Conservation (phyloP, 2,329 filamentous ascomycete species). For the Exophiala sideris region DNA sequence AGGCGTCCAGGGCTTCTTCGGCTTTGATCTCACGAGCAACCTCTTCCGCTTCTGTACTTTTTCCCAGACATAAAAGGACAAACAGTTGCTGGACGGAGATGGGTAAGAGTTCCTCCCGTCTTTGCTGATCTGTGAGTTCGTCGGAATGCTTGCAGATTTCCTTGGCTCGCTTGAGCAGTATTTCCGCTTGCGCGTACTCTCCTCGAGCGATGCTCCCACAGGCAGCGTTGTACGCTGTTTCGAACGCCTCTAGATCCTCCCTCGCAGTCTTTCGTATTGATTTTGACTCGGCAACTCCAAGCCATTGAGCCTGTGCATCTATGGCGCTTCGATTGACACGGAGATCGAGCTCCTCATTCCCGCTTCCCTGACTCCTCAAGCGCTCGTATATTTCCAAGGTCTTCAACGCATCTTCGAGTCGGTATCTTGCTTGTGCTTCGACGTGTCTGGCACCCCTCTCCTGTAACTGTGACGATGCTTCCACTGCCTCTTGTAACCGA, state of each 20-base stretch:
- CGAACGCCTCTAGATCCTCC: conserved; percentile 62
- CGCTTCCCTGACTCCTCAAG: conserved; percentile 41
- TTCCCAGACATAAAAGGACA: conserved; percentile 54
- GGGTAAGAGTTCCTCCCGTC: conserved; percentile 56
- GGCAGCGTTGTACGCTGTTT: conserved; percentile 63
- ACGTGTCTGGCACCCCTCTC: conserved; percentile 57
- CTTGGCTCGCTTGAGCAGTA: conserved; percentile 59
- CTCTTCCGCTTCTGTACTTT: conserved; percentile 53
- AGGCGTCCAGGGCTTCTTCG: conserved; percentile 54
- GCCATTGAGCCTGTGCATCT: conserved; percentile 62
- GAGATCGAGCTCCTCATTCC: conserved; percentile 57
- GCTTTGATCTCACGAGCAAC: conserved; percentile 51
- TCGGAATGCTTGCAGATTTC: conserved; percentile 59
- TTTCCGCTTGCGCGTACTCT: conserved; percentile 55
- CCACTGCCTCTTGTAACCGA: conserved; percentile 52
- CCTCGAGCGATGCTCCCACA: conserved; percentile 61
- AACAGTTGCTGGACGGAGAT: conserved; percentile 62
- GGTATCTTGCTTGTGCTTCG: conserved; percentile 60
- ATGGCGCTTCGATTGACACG: conserved; percentile 60
- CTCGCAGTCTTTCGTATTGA: conserved; percentile 53
- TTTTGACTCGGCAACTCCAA: conserved; percentile 49
- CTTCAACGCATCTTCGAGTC: conserved; percentile 57
- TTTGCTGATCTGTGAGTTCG: conserved; percentile 59
- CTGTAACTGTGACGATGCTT: conserved; percentile 44
- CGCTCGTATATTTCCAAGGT: conserved; percentile 54